These are phyloP conservation scores for Acanthamoeba triangularis DNA, from an alignment of 208 protist species.

Conservation along the genomic window DNA sequence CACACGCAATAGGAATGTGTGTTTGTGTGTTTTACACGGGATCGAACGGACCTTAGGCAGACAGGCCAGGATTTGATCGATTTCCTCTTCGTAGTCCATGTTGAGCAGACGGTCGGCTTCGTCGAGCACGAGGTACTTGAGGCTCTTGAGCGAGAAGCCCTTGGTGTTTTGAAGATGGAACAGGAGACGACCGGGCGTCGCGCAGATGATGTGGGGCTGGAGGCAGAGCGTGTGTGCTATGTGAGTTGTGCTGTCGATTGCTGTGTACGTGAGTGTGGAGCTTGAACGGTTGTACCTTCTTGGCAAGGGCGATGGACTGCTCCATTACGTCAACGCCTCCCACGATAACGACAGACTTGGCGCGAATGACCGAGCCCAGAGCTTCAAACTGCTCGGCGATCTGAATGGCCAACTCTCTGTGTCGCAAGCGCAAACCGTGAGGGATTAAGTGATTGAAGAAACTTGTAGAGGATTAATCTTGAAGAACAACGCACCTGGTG, in stretches of 20 bases:
- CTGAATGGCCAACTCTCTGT: slow-evolving; percentile 98
- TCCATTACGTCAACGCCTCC: slow-evolving; percentile 89
- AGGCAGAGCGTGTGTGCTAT: slow-evolving; percentile 94
- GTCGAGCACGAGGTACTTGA: slow-evolving; percentile 98
- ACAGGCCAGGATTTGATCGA: slow-evolving; percentile 97
- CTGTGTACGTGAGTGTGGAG: neutral
- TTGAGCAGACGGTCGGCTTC: slow-evolving; percentile 99
- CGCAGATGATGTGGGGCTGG: slow-evolving; percentile 97
- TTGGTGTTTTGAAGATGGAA: slow-evolving; percentile 99
- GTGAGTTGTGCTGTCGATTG: slow-evolving; percentile 75
- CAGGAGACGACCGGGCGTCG: slow-evolving; percentile 98
- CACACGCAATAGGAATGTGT: too few relatives aligned
- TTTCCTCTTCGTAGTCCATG: slow-evolving; percentile 99
- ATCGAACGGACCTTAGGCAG: slow-evolving; percentile 91
- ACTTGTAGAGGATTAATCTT: neutral
- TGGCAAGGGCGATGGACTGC: slow-evolving; percentile 94
- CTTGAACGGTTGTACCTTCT: neutral
- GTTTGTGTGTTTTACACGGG: too few relatives aligned
- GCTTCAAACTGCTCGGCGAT: slow-evolving; percentile 95
- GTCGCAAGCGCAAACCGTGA: too few relatives aligned
- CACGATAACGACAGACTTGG: slow-evolving; percentile 81
- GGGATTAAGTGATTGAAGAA: too few relatives aligned
- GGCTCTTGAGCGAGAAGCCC: slow-evolving; percentile 97
- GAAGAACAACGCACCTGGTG: slow-evolving; percentile 91
- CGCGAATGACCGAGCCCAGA: slow-evolving; percentile 88